Conservation (phyloP, 352 stramenopile genomes). For the Phytophthora aleatoria region DNA sequence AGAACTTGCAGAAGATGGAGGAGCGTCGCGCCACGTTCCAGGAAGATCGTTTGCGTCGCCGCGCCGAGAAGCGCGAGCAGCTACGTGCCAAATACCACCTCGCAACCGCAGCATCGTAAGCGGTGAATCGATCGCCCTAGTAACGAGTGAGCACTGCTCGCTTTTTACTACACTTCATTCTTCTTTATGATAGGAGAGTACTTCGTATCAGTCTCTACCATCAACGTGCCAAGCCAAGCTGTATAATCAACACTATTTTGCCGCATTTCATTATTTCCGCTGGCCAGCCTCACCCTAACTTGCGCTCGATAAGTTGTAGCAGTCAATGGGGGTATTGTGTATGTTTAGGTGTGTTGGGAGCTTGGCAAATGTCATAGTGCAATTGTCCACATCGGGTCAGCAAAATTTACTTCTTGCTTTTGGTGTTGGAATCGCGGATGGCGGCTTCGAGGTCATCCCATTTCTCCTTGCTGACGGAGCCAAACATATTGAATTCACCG, state of each 20-base stretch:
- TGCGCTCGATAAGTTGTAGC: too few species aligned
- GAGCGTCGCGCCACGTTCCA: constrained; percentile 71
- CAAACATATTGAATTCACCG: constrained; percentile 86
- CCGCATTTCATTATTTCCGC: not conserved
- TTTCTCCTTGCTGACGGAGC: constrained; percentile 56
- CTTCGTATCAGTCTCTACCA: constrained; percentile 7
- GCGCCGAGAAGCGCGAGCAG: constrained; percentile 63
- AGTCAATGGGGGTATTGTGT: too few species aligned
- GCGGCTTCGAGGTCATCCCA: constrained; percentile 75
- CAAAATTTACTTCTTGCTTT: constrained; percentile 51
- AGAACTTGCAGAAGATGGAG: constrained; percentile 56
- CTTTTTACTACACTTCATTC: constrained; percentile 20
- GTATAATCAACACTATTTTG: constrained; percentile 29
- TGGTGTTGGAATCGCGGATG: constrained; percentile 67
- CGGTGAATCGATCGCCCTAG: constrained; percentile 7
- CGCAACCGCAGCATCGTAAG: constrained; percentile 39
- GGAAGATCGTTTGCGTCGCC: constrained; percentile 62
- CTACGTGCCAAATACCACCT: constrained; percentile 78
- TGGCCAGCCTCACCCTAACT: too few species aligned
- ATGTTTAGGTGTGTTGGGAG: too few species aligned
- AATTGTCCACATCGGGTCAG: not conserved
- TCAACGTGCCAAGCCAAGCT: constrained; percentile 8
- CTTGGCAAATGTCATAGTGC: not conserved
- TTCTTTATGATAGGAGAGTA: constrained; percentile 10
- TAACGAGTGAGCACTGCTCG: constrained; percentile 10